These are phyloP conservation scores for Nemania sp. DNA, from an alignment of 2,329 filamentous ascomycete species.

Conservation along the genomic window DNA sequence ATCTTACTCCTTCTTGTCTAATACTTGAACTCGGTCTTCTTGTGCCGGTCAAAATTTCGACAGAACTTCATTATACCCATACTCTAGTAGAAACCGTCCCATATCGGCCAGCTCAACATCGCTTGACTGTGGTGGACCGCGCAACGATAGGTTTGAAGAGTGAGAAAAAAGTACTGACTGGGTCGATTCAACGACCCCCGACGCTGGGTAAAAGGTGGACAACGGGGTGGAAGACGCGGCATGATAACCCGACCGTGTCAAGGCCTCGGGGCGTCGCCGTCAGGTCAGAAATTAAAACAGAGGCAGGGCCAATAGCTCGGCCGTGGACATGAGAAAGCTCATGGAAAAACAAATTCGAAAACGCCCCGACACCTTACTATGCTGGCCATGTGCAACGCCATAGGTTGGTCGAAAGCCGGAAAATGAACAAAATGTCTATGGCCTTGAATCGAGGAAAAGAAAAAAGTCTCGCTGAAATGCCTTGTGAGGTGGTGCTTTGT, in stretches of 20 bases:
- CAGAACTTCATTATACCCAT: not conserved
- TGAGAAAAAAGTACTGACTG: not conserved
- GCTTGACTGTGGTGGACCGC: not conserved
- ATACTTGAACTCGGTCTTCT: not conserved
- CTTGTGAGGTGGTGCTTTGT: constrained; percentile 38
- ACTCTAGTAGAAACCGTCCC: constrained; percentile 9
- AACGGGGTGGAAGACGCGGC: constrained; percentile 2
- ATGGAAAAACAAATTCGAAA: constrained; percentile 44
- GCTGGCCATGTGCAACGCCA: constrained; percentile 59
- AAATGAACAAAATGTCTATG: constrained; percentile 52
- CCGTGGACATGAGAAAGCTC: constrained; percentile 33
- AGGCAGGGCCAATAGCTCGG: constrained; percentile 26
- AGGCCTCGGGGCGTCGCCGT: constrained; percentile 9
- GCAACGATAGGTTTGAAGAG: not conserved
- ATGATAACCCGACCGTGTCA: constrained; percentile 1
- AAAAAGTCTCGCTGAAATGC: constrained; percentile 35
- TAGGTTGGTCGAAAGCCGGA: constrained; percentile 54
- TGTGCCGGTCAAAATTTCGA: not conserved
- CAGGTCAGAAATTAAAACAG: constrained; percentile 33
- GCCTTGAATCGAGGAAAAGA: constrained; percentile 33
- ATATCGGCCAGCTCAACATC: not conserved
- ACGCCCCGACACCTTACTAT: constrained; percentile 64
- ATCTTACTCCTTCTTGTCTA: constrained; percentile 2
- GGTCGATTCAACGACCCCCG: constrained; percentile 2
- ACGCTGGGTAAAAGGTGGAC: not conserved